Base-by-base conservation (phyloP, 768 basidiomycete species). In the Tephrocybe sp. region DNA sequence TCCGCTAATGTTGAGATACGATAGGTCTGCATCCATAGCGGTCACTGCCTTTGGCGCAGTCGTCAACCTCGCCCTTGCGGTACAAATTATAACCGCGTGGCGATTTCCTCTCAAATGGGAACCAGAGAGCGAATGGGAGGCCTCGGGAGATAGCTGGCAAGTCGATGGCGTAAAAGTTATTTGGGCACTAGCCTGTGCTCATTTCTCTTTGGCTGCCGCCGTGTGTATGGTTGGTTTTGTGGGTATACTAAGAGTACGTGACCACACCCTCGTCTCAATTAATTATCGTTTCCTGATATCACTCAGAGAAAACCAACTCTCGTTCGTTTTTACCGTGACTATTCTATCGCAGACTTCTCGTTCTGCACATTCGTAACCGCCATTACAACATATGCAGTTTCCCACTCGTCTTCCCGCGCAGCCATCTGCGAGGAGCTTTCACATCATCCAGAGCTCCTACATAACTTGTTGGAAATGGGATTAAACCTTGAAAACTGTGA, bases 401-500 rank as follows among this genome's bases (percentile, higher is more conserved):
- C 85, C 64, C 76, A 73, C 43, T 66, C 74, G 47, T 70, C 77
- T 13, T 71, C 81, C 26, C 79, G 85, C 30, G 72, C 83, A 1
- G 75, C 73, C 14, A 67, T 88, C 2, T 92, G 89, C 69, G 88
- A 90, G 58, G 84, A 87, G 59, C 70, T 90, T 22, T 85, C 86
- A 4, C 76, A 82, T 43, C 85, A 89, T 48, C 84, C 88, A 14
- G 88, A 90, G 62, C 70, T 91, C 36, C 76, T 90, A 68, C 80
- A 82, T 8, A 82, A 81, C 57, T 67, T 89, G 68, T 73, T 78
- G 44, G 85, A 87, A 62, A 76, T 86, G 61, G 89, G 88, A 0
- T 72, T 91, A 59, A 87, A 77, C 59, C 67, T 87, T 38, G 89
- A 91, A 67, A 89, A 89, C 56, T 92, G 90, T 63, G 89, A 92